phyloP scores from a whole-genome alignment of 495 filamentous ascomycete species.

The Penicillium maclennaniae region DNA sequence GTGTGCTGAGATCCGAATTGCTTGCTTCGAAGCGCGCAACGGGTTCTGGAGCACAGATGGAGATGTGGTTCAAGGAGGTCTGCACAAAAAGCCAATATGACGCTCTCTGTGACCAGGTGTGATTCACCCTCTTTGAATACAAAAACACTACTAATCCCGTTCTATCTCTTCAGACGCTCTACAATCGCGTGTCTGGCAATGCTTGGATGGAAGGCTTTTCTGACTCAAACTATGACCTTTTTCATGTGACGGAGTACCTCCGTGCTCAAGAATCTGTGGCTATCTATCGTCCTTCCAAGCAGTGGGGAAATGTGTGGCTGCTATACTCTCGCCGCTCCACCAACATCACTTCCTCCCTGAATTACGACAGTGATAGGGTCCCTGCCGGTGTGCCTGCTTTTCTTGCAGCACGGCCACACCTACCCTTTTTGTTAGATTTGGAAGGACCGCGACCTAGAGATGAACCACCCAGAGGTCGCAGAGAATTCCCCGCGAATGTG shows the following conservation, averaged over 20 bases:
- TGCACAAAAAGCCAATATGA: constrained; percentile 35
- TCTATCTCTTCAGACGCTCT: background rate
- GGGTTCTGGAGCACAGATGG: constrained; percentile 3
- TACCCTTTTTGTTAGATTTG: constrained; percentile 4
- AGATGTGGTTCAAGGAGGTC: constrained; percentile 40
- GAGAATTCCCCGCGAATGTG: background rate
- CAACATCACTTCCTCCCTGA: constrained; percentile 24
- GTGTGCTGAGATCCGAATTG: constrained; percentile 16
- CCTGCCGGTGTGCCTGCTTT: constrained; percentile 17
- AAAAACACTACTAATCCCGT: background rate
- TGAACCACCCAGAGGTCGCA: background rate
- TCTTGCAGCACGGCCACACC: constrained; percentile 16
- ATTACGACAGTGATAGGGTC: background rate
- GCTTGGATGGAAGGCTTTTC: constrained; percentile 37
- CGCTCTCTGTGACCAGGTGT: background rate
- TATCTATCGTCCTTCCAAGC: constrained; percentile 18
- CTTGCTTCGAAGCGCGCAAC: background rate
- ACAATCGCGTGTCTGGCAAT: constrained; percentile 8
- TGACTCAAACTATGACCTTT: constrained; percentile 29
- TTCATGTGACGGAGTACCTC: constrained; percentile 27
- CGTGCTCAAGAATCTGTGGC: constrained; percentile 19
- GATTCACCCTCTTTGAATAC: background rate
- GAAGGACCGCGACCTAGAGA: background rate
- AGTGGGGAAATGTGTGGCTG: constrained; percentile 20
- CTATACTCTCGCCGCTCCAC: constrained; percentile 25